Evolutionary conservation across 768 basidiomycete species (phyloP), one percentile per base, ranked within the genome.

Genomic region (Pholiota molesta): DNA sequence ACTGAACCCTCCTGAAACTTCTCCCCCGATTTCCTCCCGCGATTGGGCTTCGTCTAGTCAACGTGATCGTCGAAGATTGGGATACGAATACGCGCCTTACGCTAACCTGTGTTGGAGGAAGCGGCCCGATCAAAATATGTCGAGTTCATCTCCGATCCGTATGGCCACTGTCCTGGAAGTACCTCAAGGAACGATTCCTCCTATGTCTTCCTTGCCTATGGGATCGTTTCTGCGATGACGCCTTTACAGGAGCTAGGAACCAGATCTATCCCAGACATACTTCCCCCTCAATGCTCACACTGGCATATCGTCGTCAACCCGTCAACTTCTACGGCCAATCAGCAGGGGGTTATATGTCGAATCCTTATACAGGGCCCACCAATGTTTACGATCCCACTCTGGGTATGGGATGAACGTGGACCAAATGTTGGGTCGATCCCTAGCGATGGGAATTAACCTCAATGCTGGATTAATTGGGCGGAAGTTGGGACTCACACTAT

Each of bases 401-500:
- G 35, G 17, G 26, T 26, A 45, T 57, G 42, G 53, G 53, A 16
- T 52, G 61, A 57, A 62, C 33, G 39, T 62, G 42, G 61, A 56
- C 40, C 49, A 42, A 33, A 61, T 55, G 21, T 26, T 55, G 29
- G 45, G 54, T n/a, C 54, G 52, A 9, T 49, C 59, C 11, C 16
- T 17, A 10, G 40, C 37, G 37, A 49, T 53, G 35, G 57, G 57
- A 1, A 33, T 49, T 21, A 58, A 58, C 23, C 35, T 52, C 39
- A 35, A 44, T 26, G 47, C 47, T 17, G 60, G 54, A 10, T 61
- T 49, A 58, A 58, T 31, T 58, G 57, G 57, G 57, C 45, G 26
- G 57, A 58, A 47, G 58, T 60, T 17, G 47, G 44, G 35, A 40
- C 29, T 14, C 47, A 16, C 60, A 61, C 55, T 3, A 66, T 69